Conservation (phyloP, 2,329 filamentous ascomycete genomes). For the Aspergillus niger region DNA sequence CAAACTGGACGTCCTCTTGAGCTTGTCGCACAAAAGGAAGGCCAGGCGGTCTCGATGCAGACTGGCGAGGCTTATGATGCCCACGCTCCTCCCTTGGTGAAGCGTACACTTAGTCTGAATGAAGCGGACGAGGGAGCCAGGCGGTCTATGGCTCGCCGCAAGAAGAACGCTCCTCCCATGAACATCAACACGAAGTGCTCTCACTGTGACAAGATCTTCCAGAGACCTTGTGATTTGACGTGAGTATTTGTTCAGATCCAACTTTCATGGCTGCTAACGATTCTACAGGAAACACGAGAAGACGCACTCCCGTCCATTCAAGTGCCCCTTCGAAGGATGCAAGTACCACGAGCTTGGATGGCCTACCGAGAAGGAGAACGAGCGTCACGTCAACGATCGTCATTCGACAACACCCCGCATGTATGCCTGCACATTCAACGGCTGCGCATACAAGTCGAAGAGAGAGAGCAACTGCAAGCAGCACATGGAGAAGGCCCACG, state of each 20-base stretch:
- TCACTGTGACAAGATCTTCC: slow-evolving; percentile 90
- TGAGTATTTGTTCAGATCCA: slow-evolving; percentile 26
- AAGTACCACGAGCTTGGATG: slow-evolving; percentile 89
- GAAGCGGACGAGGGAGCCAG: slow-evolving; percentile 76
- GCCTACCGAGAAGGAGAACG: slow-evolving; percentile 97
- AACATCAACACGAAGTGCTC: slow-evolving; percentile 80
- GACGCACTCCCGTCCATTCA: slow-evolving; percentile 95
- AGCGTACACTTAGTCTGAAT: slow-evolving; percentile 56
- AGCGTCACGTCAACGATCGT: slow-evolving; percentile 95
- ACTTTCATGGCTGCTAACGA: slow-evolving; percentile 12
- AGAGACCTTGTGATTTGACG: slow-evolving; percentile 93
- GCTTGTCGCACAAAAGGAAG: slow-evolving; percentile 79
- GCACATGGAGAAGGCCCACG: slow-evolving; percentile 97
- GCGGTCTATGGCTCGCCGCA: slow-evolving; percentile 92
- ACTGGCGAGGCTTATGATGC: slow-evolving; percentile 65
- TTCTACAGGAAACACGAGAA: slow-evolving; percentile 81
- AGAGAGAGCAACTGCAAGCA: slow-evolving; percentile 96
- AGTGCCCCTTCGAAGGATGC: slow-evolving; percentile 79
- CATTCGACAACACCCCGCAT: slow-evolving; percentile 78
- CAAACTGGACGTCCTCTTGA: slow-evolving; percentile 81
- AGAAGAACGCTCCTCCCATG: slow-evolving; percentile 87
- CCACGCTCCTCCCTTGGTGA: slow-evolving; percentile 46
- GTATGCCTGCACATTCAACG: slow-evolving; percentile 79
- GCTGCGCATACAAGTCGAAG: slow-evolving; percentile 92
- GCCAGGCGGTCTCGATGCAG: slow-evolving; percentile 75